Conservation (phyloP, 2,329 filamentous ascomycete genomes). For the Coniochaeta sp. region DNA sequence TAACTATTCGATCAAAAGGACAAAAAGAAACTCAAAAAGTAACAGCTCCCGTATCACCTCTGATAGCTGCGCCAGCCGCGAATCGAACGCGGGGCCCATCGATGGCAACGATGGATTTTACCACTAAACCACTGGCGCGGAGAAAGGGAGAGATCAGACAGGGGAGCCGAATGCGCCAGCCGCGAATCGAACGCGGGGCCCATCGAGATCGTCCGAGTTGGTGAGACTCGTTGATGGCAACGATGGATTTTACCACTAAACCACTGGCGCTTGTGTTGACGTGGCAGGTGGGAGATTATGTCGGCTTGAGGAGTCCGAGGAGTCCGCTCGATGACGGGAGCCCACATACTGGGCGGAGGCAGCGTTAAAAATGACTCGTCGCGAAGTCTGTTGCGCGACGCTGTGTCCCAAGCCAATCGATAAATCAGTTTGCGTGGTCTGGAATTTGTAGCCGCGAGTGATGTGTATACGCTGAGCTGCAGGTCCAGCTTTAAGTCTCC, state of each 20-base stretch:
- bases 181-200: not conserved
- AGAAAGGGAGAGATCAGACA: not conserved
- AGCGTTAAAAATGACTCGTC: not conserved
- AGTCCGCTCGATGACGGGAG: not conserved
- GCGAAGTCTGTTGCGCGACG: too few relatives aligned
- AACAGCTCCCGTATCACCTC: too few relatives aligned
- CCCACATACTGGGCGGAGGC: not conserved
- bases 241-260: conserved; percentile 44
- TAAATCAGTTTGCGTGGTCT: too few relatives aligned
- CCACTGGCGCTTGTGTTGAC: conserved; percentile 22
- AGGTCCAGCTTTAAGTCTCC: too few relatives aligned
- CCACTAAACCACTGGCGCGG: not conserved
- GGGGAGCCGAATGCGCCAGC: not conserved
- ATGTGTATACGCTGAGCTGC: too few relatives aligned
- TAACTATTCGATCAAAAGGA: too few relatives aligned
- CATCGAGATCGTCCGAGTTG: not conserved
- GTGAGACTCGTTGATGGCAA: conserved; percentile 28
- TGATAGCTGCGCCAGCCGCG: not conserved
- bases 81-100: not conserved
- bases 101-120: not conserved
- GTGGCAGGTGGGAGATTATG: not conserved
- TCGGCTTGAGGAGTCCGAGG: not conserved
- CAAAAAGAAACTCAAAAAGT: too few relatives aligned
- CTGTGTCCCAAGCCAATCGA: too few relatives aligned
- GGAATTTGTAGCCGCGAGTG: too few relatives aligned